These are phyloP conservation scores for Eucalyptus shirleyi DNA, from an alignment of 345 rosid genomes.

Conservation along the genomic window DNA sequence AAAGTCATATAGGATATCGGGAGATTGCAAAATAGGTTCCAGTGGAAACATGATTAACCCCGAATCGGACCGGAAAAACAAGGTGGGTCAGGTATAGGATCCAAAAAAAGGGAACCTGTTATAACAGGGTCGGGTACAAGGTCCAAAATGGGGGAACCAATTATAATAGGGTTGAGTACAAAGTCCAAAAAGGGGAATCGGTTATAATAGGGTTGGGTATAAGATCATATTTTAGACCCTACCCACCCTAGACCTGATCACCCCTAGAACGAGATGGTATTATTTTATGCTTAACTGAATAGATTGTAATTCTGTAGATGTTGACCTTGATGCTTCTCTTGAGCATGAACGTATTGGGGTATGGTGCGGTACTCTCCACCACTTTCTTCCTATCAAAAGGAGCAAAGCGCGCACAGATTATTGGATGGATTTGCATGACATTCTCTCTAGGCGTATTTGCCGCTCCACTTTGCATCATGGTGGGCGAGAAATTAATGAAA, in stretches of 20 bases:
- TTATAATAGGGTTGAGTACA: too few relatives aligned
- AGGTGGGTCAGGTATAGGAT: too few relatives aligned
- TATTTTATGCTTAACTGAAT: background rate
- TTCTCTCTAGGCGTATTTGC: slow-evolving; percentile 58
- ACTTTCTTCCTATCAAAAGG: slow-evolving; percentile 36
- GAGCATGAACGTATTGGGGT: slow-evolving; percentile 42
- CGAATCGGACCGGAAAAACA: too few relatives aligned
- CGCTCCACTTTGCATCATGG: slow-evolving; percentile 85
- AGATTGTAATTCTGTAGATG: slow-evolving; percentile 16
- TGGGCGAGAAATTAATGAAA: background rate
- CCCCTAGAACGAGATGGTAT: background rate
- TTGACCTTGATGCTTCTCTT: slow-evolving; percentile 32
- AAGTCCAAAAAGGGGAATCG: too few relatives aligned
- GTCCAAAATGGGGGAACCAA: too few relatives aligned
- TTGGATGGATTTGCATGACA: slow-evolving; percentile 78
- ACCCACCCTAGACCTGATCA: too few relatives aligned
- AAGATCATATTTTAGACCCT: too few relatives aligned
- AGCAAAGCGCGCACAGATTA: slow-evolving; percentile 15
- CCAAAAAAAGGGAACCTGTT: too few relatives aligned
- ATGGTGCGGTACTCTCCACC: slow-evolving; percentile 27
- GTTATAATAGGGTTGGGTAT: too few relatives aligned
- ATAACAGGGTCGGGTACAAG: rapidly evolving
- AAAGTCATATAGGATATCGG: too few relatives aligned
- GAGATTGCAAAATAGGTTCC: too few relatives aligned
- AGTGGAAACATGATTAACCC: too few relatives aligned